These are phyloP conservation scores for Epithemia pelagica DNA, from an alignment of 108 stramenopile species.

Conservation along the genomic window DNA sequence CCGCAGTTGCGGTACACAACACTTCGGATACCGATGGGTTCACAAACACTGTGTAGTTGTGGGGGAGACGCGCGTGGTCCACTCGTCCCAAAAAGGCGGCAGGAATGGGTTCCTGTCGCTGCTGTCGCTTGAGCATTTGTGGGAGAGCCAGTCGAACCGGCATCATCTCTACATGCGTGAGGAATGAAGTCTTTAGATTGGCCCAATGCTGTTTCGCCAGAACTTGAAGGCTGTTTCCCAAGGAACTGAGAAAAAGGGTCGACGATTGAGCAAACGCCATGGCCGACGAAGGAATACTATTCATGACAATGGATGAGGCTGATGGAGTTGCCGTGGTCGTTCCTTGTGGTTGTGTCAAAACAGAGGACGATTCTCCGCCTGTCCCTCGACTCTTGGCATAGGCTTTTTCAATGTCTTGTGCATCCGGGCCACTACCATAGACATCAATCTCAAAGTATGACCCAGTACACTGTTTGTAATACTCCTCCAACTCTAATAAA, in stretches of 20 bases:
- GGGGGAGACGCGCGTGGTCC: slow-evolving; percentile 55
- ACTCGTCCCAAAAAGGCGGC: slow-evolving; percentile 64
- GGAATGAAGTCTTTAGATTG: background rate
- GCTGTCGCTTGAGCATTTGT: slow-evolving; percentile 38
- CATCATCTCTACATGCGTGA: background rate
- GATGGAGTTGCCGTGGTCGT: background rate
- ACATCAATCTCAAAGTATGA: slow-evolving; percentile 67
- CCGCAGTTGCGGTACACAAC: slow-evolving; percentile 75
- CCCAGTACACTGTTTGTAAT: slow-evolving; percentile 53
- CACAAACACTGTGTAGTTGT: slow-evolving; percentile 66
- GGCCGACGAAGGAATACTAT: background rate
- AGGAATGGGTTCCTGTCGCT: slow-evolving; percentile 59
- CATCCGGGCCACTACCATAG: slow-evolving; percentile 77
- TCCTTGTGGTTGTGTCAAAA: background rate
- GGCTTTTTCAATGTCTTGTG: slow-evolving; percentile 62
- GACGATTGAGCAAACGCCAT: background rate
- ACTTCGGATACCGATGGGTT: slow-evolving; percentile 84
- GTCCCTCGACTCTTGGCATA: slow-evolving; percentile 39
- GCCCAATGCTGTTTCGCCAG: slow-evolving; percentile 2
- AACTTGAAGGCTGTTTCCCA: slow-evolving; percentile 1
- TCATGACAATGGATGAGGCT: background rate
- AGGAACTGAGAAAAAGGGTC: background rate
- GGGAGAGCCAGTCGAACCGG: slow-evolving; percentile 29
- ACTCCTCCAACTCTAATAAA: slow-evolving; percentile 67
- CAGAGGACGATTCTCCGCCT: background rate